Base-by-base conservation (phyloP, 2,329 filamentous ascomycete genomes). In the Penicillium fuscoglaucum region DNA sequence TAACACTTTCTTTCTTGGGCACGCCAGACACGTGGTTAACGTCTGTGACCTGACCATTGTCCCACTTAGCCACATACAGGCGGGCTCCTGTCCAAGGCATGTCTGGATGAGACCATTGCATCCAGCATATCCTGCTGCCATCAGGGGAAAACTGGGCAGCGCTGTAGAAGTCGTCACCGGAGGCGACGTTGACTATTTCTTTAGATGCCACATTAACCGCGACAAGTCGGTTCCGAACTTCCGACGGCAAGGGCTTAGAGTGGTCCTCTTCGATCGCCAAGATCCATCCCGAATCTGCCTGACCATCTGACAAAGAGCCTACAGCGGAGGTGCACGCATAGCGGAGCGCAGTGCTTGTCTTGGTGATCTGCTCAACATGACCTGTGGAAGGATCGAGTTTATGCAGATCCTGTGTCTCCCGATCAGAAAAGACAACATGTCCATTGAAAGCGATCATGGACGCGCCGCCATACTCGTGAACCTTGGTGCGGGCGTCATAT, bases 381-480 rank as follows among this genome's bases (percentile, higher is more conserved):
- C 72, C 65, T 0, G 68, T 69, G 21, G 75, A 70, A 0, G 77
- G 74, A 7, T 78, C 67, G 0, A 83, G 71, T 6, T 78, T 61
- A 26, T 76, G 74, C 13, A 83, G 72, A 0, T 77, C 74, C 44
- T 76, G 72, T 29, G 77, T 76, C 26, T 68, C 62, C 12, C 66
- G 65, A 59, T 82, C 76, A n/a, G 78, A 77, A 63, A 83, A 82
- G 48, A 83, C 72, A 52, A 84, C 69, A 17, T 56, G 51, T 8
- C 73, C 74, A 45, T 77, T 73, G 0, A 66, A 61, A n/a, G 79
- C 63, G 2, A 74, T 74, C 50, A 78, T 78, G 0, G 79, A 67
- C 1, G 74, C 74, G 13, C 80, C 82, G 1, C 82, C 82, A 56
- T 84, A 84, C 56, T 82, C 81, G 58, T 84, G 82, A 13, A 83